Evolutionary conservation across 441 rosid genomes (phyloP), one percentile per base, ranked within the genome.

Genomic region (Oxalis stricta): DNA sequence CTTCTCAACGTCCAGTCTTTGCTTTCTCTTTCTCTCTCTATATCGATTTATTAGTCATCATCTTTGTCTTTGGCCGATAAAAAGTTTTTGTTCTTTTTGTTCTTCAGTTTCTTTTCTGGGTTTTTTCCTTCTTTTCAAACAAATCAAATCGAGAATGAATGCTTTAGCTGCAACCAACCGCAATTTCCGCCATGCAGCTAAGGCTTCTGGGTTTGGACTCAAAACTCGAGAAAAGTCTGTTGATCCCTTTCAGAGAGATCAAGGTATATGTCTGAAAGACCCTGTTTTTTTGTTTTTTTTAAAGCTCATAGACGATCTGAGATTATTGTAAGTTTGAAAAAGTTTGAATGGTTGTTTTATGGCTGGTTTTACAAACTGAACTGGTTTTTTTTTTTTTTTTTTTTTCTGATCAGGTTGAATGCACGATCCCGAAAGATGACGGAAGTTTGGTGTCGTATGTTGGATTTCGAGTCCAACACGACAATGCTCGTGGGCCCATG

Each of bases 131-230:
- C 10, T 7, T 41, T 45, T 52, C 6, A 20, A 37, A 37, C 22
- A 4, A 37, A 4, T 37, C 12, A 5, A 10, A 28, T 12, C 50
- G 53, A 54, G 53, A 55, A 89, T 89, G 97, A 89, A 85, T 46
- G 94, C 95, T 41, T 76, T 89, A 49, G 92, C 82, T 12, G 97
- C 92, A n/a, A 82, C 97, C 5, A 84, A 66, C 71, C 77, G 97
- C 28, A 89, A 89, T 58, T 89, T 89, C 52, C 80, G 89, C 45
- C 83, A 71, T 32, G 92, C 96, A 0, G 74, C 89, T n/a, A 1
- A 66, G 94, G 44, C 70, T 89, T 64, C 79, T 89, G 34, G 98
- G 92, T 0, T 60, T 89, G 55, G 98, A 89, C 64, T 76, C 98
- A 4, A 84, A 82, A 66, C 68, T 89, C 28, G 89, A 85, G 50